Evolutionary conservation across 2,329 filamentous ascomycete species (phyloP).

Genomic region (Pezicula neosporulosa): DNA sequence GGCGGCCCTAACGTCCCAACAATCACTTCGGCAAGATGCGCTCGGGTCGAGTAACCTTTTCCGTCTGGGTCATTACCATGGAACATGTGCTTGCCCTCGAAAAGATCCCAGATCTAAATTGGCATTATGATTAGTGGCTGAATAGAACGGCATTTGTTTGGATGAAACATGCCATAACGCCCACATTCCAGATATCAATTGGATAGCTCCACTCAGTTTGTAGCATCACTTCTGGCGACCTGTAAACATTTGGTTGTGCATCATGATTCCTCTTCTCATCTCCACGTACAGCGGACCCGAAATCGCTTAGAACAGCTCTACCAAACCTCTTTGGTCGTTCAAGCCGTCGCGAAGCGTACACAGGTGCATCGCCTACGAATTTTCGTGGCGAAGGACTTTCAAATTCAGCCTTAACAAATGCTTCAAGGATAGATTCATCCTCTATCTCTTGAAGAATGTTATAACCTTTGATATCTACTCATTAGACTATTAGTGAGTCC

Average conservation of each 20-base stretch:
- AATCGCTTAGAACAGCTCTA: conserved; percentile 41
- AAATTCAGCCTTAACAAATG: conserved; percentile 38
- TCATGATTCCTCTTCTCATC: conserved; percentile 31
- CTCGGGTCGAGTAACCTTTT: conserved; percentile 5
- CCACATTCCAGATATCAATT: conserved; percentile 49
- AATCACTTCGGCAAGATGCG: conserved; percentile 13
- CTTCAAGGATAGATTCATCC: conserved; percentile 31
- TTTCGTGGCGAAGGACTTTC: conserved; percentile 38
- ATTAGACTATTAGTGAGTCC: not conserved
- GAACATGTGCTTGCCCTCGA: conserved; percentile 43
- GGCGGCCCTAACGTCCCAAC: conserved; percentile 12
- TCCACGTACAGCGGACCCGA: conserved; percentile 40
- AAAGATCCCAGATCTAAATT: conserved; percentile 42
- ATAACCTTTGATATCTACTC: conserved; percentile 41
- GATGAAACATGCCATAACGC: conserved; percentile 32
- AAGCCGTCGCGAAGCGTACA: conserved; percentile 40
- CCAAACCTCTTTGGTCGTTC: conserved; percentile 28
- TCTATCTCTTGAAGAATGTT: conserved; percentile 40
- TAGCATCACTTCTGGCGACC: conserved; percentile 43
- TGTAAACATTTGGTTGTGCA: conserved; percentile 36
- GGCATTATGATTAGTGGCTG: no score
- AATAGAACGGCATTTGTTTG: no score
- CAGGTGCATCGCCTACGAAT: conserved; percentile 31
- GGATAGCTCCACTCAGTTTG: conserved; percentile 38
- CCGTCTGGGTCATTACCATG: conserved; percentile 9